Conservation (phyloP, 2,329 filamentous ascomycete genomes). For the Davidsoniella eucalypti region DNA sequence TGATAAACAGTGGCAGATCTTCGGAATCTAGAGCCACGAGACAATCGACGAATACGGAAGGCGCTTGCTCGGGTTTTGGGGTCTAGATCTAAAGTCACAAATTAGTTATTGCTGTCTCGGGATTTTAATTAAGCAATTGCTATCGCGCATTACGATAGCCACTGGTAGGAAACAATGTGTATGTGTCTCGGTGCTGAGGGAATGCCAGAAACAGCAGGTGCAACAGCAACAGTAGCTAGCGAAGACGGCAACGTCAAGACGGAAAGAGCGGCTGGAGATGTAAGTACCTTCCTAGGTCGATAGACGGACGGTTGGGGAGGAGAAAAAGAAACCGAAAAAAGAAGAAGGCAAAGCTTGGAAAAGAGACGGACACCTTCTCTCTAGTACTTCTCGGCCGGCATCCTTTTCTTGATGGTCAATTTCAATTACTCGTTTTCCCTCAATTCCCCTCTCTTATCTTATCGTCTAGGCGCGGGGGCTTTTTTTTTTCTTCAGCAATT, state of each 20-base stretch:
- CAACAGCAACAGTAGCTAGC: not conserved
- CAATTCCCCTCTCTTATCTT: slow-evolving; percentile 6
- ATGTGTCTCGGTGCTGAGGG: too few species aligned
- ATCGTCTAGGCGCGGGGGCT: slow-evolving; percentile 6
- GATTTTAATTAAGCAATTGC: too few species aligned
- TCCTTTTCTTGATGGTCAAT: not conserved
- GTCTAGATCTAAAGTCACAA: not conserved
- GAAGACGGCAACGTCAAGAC: not conserved
- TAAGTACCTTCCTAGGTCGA: not conserved
- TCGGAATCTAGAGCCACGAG: not conserved
- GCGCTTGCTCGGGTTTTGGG: not conserved
- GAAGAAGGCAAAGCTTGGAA: not conserved
- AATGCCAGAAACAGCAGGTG: not conserved
- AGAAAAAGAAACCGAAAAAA: slow-evolving; percentile 2
- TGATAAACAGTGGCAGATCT: not conserved
- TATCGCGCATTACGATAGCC: too few species aligned
- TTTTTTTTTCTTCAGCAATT: not conserved
- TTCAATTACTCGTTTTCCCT: not conserved
- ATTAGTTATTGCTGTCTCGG: too few species aligned
- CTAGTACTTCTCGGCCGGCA: not conserved
- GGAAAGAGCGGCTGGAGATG: not conserved
- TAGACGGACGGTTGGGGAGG: not conserved
- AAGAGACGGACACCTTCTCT: not conserved
- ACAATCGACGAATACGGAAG: not conserved
- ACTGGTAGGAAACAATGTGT: too few species aligned